Conservation (phyloP, 495 filamentous ascomycete genomes). For the Cenococcum geophilum region DNA sequence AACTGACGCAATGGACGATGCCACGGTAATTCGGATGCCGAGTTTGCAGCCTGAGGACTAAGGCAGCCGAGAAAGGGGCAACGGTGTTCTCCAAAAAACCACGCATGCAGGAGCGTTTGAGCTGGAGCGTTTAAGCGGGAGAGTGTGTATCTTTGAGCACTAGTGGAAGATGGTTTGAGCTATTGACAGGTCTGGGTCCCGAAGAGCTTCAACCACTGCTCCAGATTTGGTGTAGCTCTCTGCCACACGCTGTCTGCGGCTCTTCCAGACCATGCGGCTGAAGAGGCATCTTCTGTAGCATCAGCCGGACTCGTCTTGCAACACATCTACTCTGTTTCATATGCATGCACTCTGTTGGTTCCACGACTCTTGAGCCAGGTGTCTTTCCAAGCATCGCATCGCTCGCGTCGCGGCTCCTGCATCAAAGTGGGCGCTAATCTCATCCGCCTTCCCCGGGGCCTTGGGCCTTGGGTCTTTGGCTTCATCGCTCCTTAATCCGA, state of each 20-base stretch:
- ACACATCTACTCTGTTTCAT: not conserved
- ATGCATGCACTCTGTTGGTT: not conserved
- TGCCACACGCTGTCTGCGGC: not conserved
- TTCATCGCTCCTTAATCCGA: not conserved
- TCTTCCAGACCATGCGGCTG: not conserved
- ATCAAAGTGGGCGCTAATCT: not conserved
- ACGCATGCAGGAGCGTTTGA: too few species aligned
- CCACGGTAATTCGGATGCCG: too few species aligned
- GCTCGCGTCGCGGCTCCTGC: not conserved
- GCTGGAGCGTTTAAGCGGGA: too few species aligned
- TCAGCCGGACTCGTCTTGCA: not conserved
- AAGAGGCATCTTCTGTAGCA: not conserved
- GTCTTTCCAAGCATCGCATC: not conserved
- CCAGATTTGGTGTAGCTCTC: too few species aligned
- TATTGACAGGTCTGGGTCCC: too few species aligned
- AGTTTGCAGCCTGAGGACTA: too few species aligned
- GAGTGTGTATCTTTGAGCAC: too few species aligned
- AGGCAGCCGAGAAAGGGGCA: too few species aligned
- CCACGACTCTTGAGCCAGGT: conserved; percentile 2
- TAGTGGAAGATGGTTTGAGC: too few species aligned
- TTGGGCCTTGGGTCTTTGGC: not conserved
- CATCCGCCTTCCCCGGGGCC: conserved; percentile 1
- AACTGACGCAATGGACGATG: not conserved
- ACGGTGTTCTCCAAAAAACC: too few species aligned
- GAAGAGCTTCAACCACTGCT: too few species aligned